These are phyloP conservation scores for Adansonia digitata DNA, from an alignment of 345 rosid species.

Conservation along the genomic window DNA sequence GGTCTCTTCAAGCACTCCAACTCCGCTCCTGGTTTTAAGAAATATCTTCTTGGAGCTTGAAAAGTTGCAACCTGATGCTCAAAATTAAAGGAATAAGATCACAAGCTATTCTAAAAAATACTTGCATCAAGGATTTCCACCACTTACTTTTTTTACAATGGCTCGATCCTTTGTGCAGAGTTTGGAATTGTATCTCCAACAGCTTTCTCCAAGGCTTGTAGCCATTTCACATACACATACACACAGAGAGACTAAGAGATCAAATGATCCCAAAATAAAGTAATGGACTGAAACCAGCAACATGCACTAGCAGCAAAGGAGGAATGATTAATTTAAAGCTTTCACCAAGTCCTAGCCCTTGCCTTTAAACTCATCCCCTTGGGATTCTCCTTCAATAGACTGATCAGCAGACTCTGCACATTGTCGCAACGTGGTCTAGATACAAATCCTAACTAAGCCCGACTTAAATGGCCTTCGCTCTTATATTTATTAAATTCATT, in stretches of 20 bases:
- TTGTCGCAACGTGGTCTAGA: no score
- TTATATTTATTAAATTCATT: no score
- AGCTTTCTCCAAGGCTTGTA: constrained; percentile 80
- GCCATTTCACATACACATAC: constrained; percentile 10
- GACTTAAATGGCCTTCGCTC: no score
- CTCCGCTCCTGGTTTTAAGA: constrained; percentile 65
- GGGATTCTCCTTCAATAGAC: constrained; percentile 64
- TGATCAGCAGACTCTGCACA: constrained; percentile 54
- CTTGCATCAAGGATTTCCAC: constrained; percentile 20
- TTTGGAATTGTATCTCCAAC: constrained; percentile 58
- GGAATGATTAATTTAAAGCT: background rate
- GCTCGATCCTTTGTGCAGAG: constrained; percentile 60
- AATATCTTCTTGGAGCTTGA: constrained; percentile 76
- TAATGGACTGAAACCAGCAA: background rate
- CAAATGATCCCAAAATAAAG: background rate
- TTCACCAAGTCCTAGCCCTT: constrained; percentile 15
- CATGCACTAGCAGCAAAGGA: background rate
- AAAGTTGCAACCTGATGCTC: constrained; percentile 67
- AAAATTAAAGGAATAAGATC: constrained; percentile 30
- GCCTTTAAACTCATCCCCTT: constrained; percentile 88
- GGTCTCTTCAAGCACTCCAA: constrained; percentile 53
- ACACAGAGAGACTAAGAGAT: constrained; percentile 15
- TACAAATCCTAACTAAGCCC: no score
- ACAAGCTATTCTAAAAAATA: constrained; percentile 14
- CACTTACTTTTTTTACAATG: constrained; percentile 66